Percentiles rank a stretch among this genome's conserved stretches.
Evolutionary conservation across 208 protist species (phyloP).

Genomic region (Porcisia deanei): DNA sequence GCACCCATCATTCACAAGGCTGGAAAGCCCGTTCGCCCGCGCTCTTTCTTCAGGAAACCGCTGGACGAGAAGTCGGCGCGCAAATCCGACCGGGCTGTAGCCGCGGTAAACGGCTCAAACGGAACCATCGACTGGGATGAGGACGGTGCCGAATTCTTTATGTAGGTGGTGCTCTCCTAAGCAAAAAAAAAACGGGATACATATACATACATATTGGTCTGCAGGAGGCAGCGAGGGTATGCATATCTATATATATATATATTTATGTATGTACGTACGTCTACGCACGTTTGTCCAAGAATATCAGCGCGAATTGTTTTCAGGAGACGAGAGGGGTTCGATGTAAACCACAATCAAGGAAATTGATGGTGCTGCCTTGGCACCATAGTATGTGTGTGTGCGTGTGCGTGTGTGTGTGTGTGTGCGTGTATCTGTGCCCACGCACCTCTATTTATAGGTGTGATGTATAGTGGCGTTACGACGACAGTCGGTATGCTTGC

Average conservation of each 20-base stretch:
- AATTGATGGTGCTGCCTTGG: not conserved
- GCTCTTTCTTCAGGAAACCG: constrained; percentile 60
- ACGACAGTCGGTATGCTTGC: not conserved
- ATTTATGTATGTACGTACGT: not conserved
- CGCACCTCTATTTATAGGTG: not conserved
- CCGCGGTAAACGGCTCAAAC: constrained; percentile 38
- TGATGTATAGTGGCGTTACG: constrained; percentile 1
- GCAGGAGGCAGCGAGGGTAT: not conserved
- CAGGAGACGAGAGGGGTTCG: not conserved
- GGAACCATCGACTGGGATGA: constrained; percentile 35
- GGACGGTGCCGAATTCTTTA: constrained; percentile 57
- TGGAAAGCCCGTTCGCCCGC: constrained; percentile 84
- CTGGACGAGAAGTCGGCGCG: constrained; percentile 36
- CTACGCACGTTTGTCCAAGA: too few relatives aligned
- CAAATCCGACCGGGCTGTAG: constrained; percentile 29
- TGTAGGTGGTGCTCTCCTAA: not conserved
- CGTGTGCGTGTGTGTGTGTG: not conserved
- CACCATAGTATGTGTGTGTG: not conserved
- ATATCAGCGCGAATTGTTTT: not conserved
- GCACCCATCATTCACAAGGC: constrained; percentile 69
- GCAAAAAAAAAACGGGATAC: not conserved
- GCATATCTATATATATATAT: not conserved
- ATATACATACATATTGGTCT: not conserved
- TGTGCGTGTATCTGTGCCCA: too few relatives aligned
- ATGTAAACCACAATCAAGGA: not conserved